Evolutionary conservation across 2,329 filamentous ascomycete species (phyloP), one percentile per base, ranked within the genome.

Genomic region (Curvularia hawaiiensis): DNA sequence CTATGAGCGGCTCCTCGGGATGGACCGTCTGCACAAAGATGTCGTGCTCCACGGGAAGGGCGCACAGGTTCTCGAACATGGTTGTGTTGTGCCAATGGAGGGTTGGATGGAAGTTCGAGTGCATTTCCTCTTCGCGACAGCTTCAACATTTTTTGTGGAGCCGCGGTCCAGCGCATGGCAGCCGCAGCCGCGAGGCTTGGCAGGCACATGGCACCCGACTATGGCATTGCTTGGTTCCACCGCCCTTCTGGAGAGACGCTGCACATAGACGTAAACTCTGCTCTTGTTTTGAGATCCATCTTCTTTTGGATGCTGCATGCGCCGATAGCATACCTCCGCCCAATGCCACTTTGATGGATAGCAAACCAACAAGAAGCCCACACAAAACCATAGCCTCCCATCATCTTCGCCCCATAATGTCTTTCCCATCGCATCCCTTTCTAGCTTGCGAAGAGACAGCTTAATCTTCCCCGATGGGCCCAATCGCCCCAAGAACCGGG

Each of bases 1-100:
- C 90, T 60, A 99, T 83, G 50, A 99, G 80, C 14, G 94, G 91
- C 74, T 93, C 87, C 0, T 84, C 85, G 1, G 95, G 93, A 74
- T 99, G 95, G 20, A 97, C 81, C 12, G 89, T 90, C 77, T 96
- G 92, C 1, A 91, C 79, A 79, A 99, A 98, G 69, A 99, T 83
- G 72, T 98, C 95, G 56, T 90, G 85, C 56, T 86, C 85, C 46
- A 98, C 86, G 62, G 93, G 92, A 45, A 98, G 86, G 26, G 90
- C 92, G 82, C 94, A 97, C 64, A 96, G 85, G 64, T 92, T 96
- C 77, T 97, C 92, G 73, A 96, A 91, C 91, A 96, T 96, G 70
- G 62, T 51, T 20, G 51, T 35, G 39, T 11, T 44, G 12, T 41
- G 48, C 52, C 54, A 31, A 16, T 54, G 53, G 12, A 33, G 28